Conservation (phyloP, 164 flowering plant species). For the Nelumbo lutea region DNA sequence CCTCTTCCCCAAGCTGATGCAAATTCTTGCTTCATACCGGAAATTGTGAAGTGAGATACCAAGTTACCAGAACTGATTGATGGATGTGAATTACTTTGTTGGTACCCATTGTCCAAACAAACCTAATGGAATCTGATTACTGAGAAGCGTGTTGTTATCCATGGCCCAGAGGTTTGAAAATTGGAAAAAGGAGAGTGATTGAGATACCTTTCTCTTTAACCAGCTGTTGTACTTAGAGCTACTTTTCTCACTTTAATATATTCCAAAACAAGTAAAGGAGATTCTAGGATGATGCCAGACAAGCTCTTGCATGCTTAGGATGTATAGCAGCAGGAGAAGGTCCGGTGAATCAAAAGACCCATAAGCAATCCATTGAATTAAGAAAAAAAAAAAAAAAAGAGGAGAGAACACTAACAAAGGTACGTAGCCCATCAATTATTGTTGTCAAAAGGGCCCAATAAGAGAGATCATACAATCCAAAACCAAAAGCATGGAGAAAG, state of each 20-base stretch:
- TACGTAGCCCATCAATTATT: slow-evolving; percentile 40
- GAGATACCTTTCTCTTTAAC: slow-evolving; percentile 59
- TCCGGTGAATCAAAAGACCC: slow-evolving; percentile 57
- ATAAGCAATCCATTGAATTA: slow-evolving; percentile 16
- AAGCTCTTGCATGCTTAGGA: slow-evolving; percentile 27
- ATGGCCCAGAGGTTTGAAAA: slow-evolving; percentile 60
- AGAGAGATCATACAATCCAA: slow-evolving; percentile 33
- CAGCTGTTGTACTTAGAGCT: slow-evolving; percentile 62
- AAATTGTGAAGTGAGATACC: not conserved
- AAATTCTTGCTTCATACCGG: not conserved
- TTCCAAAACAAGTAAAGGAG: slow-evolving; percentile 65
- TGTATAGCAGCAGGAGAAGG: slow-evolving; percentile 37
- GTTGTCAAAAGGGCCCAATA: slow-evolving; percentile 39
- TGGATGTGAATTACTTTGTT: not conserved
- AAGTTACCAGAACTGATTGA: not conserved
- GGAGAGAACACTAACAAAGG: slow-evolving; percentile 25
- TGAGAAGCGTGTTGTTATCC: slow-evolving; percentile 17
- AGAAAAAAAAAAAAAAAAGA: too few species aligned
- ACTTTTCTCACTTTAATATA: slow-evolving; percentile 61
- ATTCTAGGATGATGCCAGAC: slow-evolving; percentile 65
- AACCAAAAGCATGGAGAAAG: slow-evolving; percentile 35
- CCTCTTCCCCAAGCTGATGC: not conserved
- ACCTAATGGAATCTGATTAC: slow-evolving; percentile 35
- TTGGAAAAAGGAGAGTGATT: slow-evolving; percentile 35
- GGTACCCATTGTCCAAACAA: slow-evolving; percentile 2